phyloP scores from a whole-genome alignment of 2,329 filamentous ascomycete genomes.

The Myriosclerotinia curreyana region DNA sequence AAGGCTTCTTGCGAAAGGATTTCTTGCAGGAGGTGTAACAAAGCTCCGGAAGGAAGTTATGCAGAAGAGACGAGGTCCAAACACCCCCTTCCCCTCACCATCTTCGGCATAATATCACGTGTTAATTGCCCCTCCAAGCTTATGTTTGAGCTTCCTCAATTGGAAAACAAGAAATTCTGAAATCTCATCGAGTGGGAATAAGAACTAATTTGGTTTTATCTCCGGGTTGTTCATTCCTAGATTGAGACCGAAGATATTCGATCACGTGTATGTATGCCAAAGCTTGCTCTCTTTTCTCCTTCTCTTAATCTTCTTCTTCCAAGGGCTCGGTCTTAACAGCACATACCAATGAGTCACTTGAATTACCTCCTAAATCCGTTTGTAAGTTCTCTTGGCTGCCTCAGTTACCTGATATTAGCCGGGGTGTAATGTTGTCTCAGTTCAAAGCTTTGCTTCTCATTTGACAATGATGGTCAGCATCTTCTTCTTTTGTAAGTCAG shows the following conservation, averaged over 20 bases:
- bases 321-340: not conserved
- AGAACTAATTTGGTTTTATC: no score
- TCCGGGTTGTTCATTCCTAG: no score
- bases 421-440: not conserved
- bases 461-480: not conserved
- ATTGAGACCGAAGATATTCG: no score
- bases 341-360: not conserved
- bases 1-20: not conserved
- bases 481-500: slow-evolving; percentile 1
- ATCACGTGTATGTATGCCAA: no score
- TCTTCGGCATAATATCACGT: not conserved
- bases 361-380: not conserved
- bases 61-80: not conserved
- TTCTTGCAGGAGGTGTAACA: not conserved
- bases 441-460: not conserved
- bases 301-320: not conserved
- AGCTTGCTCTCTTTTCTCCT: no score
- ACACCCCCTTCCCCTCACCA: not conserved
- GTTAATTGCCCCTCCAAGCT: not conserved
- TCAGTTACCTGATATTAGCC: not conserved
- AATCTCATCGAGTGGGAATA: not conserved
- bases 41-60: not conserved
- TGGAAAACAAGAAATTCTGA: not conserved
- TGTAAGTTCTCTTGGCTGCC: not conserved
- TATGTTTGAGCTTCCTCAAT: not conserved